Base-by-base conservation (phyloP, 2,329 filamentous ascomycete genomes). In the Aspergillus sp. region DNA sequence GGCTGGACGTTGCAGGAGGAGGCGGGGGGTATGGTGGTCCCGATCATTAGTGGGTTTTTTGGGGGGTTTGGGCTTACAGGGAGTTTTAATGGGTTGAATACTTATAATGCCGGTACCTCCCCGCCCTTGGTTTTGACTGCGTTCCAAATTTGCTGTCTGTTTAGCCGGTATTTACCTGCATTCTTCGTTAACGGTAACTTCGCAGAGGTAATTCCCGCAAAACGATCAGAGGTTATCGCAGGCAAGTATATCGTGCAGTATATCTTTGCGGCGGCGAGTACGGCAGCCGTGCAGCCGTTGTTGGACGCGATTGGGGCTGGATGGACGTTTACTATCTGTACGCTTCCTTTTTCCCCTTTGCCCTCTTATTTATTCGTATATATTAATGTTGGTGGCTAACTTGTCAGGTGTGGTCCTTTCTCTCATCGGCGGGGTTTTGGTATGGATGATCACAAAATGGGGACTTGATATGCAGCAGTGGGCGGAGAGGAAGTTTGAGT, bases 241-340 rank as follows among this genome's bases (percentile, higher is more conserved):
- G 85, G 86, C 1, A 93, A 93, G 64, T 93, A 90, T 65, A 81
- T 88, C 53, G 73, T 88, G 33, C 77, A 88, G 22, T 93, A 91
- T 66, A 60, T 89, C 3, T 86, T 89, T 53, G 86, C 82, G 1
- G 86, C 85, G 9, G 72, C 78, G 3, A 85, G 80, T 0, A 86
- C 81, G 5, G 87, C 84, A 0, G 79, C 81, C 0, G 86, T 87
- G 50, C 71, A 91, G 46, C 88, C 88, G 0, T 80, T 84, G 7
- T 79, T 90, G 25, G 71, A 87, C 49, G 71, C 67, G 22, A 85
- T 91, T 48, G 88, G 88, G 4, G 83, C 91, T 0, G 88, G 88
- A 0, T 90, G 86, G 85, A 89, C 89, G 62, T 83, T 80, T 49
- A 90, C 86, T 0, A 84, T 90, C 49, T 80, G 77, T 58, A 74